Conservation (phyloP, 495 filamentous ascomycete species). For the Xylaria nigripes region DNA sequence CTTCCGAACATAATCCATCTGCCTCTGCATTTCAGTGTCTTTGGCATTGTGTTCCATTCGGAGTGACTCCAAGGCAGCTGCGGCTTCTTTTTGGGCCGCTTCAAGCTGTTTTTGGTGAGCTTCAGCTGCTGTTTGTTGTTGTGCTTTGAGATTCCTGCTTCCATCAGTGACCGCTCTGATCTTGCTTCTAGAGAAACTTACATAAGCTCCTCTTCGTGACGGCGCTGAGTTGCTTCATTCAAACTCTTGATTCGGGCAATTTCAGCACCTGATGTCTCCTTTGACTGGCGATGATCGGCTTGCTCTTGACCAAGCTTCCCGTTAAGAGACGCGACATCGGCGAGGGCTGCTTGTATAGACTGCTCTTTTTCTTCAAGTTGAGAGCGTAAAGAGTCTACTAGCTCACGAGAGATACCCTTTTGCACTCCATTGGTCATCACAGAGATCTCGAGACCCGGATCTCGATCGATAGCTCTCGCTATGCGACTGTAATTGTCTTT, state of each 20-base stretch:
- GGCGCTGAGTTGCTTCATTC: conserved; percentile 61
- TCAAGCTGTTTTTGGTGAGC: conserved; percentile 18
- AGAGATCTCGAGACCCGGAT: conserved; percentile 77
- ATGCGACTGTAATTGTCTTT: conserved; percentile 92
- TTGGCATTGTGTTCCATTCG: conserved; percentile 35
- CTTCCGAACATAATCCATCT: conserved; percentile 32
- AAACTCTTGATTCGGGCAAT: conserved; percentile 54
- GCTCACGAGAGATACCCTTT: conserved; percentile 73
- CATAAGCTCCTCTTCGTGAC: conserved; percentile 49
- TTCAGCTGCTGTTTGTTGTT: conserved; percentile 19
- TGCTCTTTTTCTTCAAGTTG: conserved; percentile 67
- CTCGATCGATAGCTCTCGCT: conserved; percentile 79
- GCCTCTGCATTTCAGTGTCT: conserved; percentile 43
- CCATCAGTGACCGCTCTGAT: conserved; percentile 8
- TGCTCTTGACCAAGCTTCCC: conserved; percentile 69
- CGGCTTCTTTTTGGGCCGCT: conserved; percentile 17
- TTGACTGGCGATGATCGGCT: conserved; percentile 62
- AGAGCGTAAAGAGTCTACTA: conserved; percentile 73
- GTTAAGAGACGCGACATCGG: conserved; percentile 56
- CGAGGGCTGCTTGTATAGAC: conserved; percentile 58
- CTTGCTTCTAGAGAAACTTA: conserved; percentile 6
- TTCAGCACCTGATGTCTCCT: conserved; percentile 59
- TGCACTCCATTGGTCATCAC: conserved; percentile 69
- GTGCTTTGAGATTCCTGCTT: conserved; percentile 20
- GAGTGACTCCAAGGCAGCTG: conserved; percentile 13